Percentiles rank a stretch among this genome's conserved stretches.
Evolutionary conservation across 2,329 filamentous ascomycete genomes (phyloP).

Genomic region (Tympanopsis confertula): DNA sequence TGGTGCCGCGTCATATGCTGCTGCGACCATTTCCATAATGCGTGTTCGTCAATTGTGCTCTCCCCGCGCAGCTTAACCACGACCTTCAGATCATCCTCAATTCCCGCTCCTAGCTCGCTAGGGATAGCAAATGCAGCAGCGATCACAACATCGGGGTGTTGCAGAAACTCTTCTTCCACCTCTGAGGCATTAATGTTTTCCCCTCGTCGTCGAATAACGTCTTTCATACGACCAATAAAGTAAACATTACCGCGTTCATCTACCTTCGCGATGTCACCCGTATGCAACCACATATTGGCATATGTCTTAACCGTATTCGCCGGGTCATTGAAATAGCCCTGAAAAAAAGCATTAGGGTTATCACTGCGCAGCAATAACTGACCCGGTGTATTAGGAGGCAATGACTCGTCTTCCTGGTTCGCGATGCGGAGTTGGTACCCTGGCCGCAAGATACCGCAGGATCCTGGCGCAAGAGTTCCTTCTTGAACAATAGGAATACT

Average conservation of each 20-base stretch:
- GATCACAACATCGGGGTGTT: background rate
- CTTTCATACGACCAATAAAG: conserved; percentile 1
- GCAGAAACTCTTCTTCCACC: conserved; percentile 1
- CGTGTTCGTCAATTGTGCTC: background rate
- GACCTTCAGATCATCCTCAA: conserved; percentile 1
- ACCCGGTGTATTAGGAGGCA: background rate
- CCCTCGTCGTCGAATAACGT: conserved; percentile 1
- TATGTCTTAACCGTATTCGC: background rate
- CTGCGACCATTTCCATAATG: background rate
- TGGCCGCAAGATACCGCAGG: too few species aligned
- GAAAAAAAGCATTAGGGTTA: conserved; percentile 1
- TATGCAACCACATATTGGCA: background rate
- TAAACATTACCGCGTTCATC: conserved; percentile 1
- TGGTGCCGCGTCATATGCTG: background rate
- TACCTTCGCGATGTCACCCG: conserved; percentile 1
- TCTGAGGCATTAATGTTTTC: conserved; percentile 1
- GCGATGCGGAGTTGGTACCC: conserved; percentile 1
- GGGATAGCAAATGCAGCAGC: conserved; percentile 1
- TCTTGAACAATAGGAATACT: too few species aligned
- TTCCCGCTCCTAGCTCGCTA: background rate
- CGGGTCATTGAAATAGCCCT: conserved; percentile 2
- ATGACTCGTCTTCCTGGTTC: background rate
- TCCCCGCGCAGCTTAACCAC: background rate
- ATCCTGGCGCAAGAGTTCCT: too few species aligned
- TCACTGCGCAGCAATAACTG: conserved; percentile 1